Conservation (phyloP, 2,329 filamentous ascomycete genomes). For the Trematosphaeria pertusa region DNA sequence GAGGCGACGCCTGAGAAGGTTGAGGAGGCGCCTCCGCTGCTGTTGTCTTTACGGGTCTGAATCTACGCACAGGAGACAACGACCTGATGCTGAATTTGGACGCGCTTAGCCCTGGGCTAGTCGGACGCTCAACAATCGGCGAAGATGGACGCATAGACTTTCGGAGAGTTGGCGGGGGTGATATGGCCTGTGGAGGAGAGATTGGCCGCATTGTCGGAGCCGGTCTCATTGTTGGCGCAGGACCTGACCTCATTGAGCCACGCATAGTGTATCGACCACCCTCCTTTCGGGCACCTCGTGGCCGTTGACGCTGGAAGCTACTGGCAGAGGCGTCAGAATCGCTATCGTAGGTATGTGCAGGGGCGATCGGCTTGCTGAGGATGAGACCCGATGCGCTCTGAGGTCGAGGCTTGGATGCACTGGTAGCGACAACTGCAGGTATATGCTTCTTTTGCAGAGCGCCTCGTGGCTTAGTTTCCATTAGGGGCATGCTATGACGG, state of each 20-base stretch:
- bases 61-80: conserved; percentile 69
- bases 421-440: conserved; percentile 28
- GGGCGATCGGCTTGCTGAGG: conserved; percentile 23
- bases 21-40: conserved; percentile 21
- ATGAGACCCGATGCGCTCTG: conserved; percentile 31
- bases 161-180: conserved; percentile 34
- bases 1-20: conserved; percentile 19
- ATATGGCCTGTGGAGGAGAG: conserved; percentile 39
- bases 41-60: conserved; percentile 48
- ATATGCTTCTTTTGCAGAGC: conserved; percentile 50
- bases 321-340: conserved; percentile 63
- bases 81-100: conserved; percentile 75
- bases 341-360: conserved; percentile 44
- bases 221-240: conserved; percentile 41
- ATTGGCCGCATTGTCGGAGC: conserved; percentile 53
- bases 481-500: conserved; percentile 36
- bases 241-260: conserved; percentile 70
- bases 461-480: conserved; percentile 36
- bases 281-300: conserved; percentile 44
- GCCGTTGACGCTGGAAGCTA: conserved; percentile 74
- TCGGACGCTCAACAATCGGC: conserved; percentile 33
- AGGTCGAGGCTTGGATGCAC: conserved; percentile 28
- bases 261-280: conserved; percentile 68
- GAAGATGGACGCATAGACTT: conserved; percentile 44
- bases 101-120: conserved; percentile 32